A percentile compares a stretch with the other conserved stretches of the same genome.
These are phyloP conservation scores for Choiromyces venosus DNA, from an alignment of 495 filamentous ascomycete genomes.

Conservation along the genomic window DNA sequence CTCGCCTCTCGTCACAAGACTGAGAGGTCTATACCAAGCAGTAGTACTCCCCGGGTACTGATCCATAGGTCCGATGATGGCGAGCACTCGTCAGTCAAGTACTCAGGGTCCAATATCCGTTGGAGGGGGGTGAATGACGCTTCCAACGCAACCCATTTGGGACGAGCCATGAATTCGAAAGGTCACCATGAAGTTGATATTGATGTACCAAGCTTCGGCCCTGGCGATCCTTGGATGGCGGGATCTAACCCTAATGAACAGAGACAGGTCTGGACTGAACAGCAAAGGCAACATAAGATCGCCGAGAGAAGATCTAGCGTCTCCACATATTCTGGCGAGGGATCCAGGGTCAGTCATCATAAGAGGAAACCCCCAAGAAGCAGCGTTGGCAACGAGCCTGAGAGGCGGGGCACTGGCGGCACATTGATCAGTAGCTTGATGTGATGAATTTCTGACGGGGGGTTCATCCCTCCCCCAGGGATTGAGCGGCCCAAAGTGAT, in stretches of 20 bases:
- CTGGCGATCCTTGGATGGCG: slow-evolving; percentile 25
- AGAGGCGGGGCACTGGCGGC: not conserved
- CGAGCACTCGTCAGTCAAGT: not conserved
- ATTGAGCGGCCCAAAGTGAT: not conserved
- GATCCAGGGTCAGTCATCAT: slow-evolving; percentile 8
- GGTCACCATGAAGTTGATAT: slow-evolving; percentile 6
- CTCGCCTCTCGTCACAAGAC: slow-evolving; percentile 15
- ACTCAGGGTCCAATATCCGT: not conserved
- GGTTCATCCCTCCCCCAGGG: not conserved
- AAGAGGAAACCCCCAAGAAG: not conserved
- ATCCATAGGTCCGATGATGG: slow-evolving; percentile 12
- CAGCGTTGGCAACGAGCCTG: not conserved
- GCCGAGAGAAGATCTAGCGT: slow-evolving; percentile 20
- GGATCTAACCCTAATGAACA: slow-evolving; percentile 26
- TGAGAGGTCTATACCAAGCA: not conserved
- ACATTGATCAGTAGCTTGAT: not conserved
- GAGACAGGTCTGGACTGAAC: slow-evolving; percentile 16
- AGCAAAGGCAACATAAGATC: slow-evolving; percentile 22
- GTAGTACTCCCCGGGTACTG: slow-evolving; percentile 10
- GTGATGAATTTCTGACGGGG: not conserved
- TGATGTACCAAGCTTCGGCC: slow-evolving; percentile 24
- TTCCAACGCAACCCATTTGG: not conserved
- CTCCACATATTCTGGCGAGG: slow-evolving; percentile 11
- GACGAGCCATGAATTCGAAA: not conserved
- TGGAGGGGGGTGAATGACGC: not conserved